These are phyloP conservation scores for Ustilago vetiveriae DNA, from an alignment of 1,284 basidiomycete genomes.

Conservation along the genomic window DNA sequence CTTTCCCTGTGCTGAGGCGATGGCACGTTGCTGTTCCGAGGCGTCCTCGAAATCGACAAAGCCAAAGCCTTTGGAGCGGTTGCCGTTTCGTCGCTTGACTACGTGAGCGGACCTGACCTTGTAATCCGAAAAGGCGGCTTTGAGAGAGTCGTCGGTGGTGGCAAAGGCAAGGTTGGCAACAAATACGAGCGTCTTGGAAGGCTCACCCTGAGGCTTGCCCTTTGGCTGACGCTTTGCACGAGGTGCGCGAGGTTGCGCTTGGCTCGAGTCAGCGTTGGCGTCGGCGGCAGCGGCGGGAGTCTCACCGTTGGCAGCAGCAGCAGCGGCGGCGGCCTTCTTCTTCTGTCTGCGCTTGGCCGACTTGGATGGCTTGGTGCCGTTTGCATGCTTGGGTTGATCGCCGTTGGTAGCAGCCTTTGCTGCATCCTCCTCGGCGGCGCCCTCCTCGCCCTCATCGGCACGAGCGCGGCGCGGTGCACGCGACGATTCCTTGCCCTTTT, in stretches of 20 bases:
- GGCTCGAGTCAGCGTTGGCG: constrained; percentile 22
- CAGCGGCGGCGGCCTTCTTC: constrained; percentile 49
- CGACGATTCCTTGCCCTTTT: constrained; percentile 33
- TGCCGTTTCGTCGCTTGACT: constrained; percentile 50
- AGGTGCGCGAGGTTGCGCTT: constrained; percentile 33
- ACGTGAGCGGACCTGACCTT: constrained; percentile 57
- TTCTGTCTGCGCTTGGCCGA: constrained; percentile 48
- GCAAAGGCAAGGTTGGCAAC: constrained; percentile 61
- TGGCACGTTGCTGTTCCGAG: constrained; percentile 56
- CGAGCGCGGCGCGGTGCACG: constrained; percentile 51
- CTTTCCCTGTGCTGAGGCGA: constrained; percentile 48
- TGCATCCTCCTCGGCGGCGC: constrained; percentile 44
- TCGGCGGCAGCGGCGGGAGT: constrained; percentile 15
- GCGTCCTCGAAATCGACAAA: constrained; percentile 57
- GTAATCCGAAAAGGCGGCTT: constrained; percentile 51
- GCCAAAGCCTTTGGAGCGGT: constrained; percentile 59
- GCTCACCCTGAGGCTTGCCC: constrained; percentile 52
- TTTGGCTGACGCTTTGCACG: constrained; percentile 44
- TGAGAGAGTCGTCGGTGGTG: constrained; percentile 57
- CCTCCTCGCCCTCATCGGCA: constrained; percentile 59
- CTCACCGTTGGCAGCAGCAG: constrained; percentile 33
- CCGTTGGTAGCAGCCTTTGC: constrained; percentile 29
- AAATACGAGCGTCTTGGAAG: constrained; percentile 61
- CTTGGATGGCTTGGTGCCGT: constrained; percentile 44
- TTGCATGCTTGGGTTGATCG: constrained; percentile 17